These are phyloP conservation scores for Phytophthora agathidicida DNA, from an alignment of 352 stramenopile genomes.

Conservation along the genomic window DNA sequence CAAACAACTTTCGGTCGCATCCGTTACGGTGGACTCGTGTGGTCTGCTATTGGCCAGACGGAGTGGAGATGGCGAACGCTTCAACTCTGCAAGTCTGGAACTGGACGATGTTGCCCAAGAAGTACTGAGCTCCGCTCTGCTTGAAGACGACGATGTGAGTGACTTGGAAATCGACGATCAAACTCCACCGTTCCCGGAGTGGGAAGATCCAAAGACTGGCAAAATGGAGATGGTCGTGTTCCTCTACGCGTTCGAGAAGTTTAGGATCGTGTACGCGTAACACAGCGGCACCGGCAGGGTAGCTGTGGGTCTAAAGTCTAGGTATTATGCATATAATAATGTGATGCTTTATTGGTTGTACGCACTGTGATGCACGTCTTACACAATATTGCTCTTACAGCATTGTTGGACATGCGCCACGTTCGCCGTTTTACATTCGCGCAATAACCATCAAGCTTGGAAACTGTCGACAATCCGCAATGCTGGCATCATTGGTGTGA, in stretches of 20 bases:
- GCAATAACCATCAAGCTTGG: too few species aligned
- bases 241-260: constrained; percentile 33
- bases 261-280: constrained; percentile 27
- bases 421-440: too few species aligned
- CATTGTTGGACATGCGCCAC: too few species aligned
- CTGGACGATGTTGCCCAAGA: constrained; percentile 25
- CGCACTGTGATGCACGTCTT: too few species aligned
- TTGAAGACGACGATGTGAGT: constrained; percentile 8
- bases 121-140: constrained; percentile 10
- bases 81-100: neutral
- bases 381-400: too few species aligned
- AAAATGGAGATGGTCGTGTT: constrained; percentile 19
- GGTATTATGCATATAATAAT: too few species aligned
- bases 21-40: neutral
- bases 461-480: too few species aligned
- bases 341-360: too few species aligned
- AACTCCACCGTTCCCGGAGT: neutral
- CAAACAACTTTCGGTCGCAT: neutral
- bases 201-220: neutral
- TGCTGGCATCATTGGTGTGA: too few species aligned
- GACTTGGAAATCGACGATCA: neutral
- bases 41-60: neutral
- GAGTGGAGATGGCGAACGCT: neutral
- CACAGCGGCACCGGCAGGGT: too few species aligned
- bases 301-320: too few species aligned